Evolutionary conservation across 1,284 basidiomycete species (phyloP), one percentile per base, ranked within the genome.

Genomic region (Marasmius sp.): DNA sequence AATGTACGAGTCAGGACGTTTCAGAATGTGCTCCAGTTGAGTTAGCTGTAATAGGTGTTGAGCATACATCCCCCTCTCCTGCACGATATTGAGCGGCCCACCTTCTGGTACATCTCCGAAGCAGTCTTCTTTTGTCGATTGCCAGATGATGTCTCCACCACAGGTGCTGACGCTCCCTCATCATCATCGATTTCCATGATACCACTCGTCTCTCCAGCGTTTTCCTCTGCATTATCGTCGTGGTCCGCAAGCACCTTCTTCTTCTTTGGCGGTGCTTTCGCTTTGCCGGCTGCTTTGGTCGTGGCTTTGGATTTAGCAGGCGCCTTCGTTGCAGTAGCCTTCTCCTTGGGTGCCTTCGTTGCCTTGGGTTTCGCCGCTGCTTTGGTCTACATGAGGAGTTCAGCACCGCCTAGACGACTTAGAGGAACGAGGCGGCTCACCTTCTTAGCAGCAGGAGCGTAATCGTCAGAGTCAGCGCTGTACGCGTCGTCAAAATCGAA

Each of bases 1-100:
- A 65, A 99, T 99, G 76, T 99, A 99, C 0, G 96, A 95, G 77
- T 99, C 97, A 1, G 97, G 97, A 63, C 97, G 93, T 75, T 93
- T 93, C 63, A 99, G 82, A 67, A 99, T 94, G 70, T 99, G 97
- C 73, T 99, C 95, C 18, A 98, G 81, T 89, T 97, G 97, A 0
- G 95, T 90, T 61, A 99, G 85, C 96, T 98, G 70, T 27, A 36
- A 39, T n/a, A 57, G 61, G 59, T 16, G 59, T 43, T 50, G 34
- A 65, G 43, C 49, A 22, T 47, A 57, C 4, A 64, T 37, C 34
- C 47, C 38, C 34, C 47, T 41, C 18, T 52, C 58, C 18, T 2
- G 38, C 47, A 50, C 20, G 51, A 45, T 10, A 54, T 18, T 58
- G 12, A 57, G 55, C 51, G 43, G 66, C 81, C 66, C 59, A 94